Conservation (phyloP, 2,329 filamentous ascomycete genomes). For the Monilinia polystroma region DNA sequence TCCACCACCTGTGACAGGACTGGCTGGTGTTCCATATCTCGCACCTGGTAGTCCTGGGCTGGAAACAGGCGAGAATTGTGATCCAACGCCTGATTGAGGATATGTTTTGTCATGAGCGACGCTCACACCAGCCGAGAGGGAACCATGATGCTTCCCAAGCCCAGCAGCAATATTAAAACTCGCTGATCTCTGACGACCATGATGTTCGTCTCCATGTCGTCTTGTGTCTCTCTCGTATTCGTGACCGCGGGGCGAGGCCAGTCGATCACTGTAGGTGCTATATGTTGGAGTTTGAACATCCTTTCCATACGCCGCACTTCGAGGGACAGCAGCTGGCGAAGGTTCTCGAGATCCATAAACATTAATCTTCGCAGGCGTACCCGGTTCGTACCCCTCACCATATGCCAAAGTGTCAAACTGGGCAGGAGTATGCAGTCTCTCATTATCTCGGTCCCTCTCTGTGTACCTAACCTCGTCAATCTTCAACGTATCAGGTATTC, state of each 20-base stretch:
- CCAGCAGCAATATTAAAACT: constrained; percentile 36
- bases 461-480: constrained; percentile 18
- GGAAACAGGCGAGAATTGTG: not conserved
- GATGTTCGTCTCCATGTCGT: constrained; percentile 29
- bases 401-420: constrained; percentile 16
- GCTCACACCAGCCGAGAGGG: constrained; percentile 33
- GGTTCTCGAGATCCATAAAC: constrained; percentile 19
- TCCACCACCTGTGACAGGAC: constrained; percentile 9
- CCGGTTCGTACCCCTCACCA: constrained; percentile 15
- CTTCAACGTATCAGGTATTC: constrained; percentile 24
- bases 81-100: constrained; percentile 20
- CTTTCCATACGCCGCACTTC: constrained; percentile 8
- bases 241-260: constrained; percentile 15
- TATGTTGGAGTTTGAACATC: constrained; percentile 7
- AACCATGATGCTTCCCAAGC: constrained; percentile 24
- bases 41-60: constrained; percentile 7
- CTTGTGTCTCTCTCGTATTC: constrained; percentile 26
- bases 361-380: constrained; percentile 20
- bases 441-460: constrained; percentile 10
- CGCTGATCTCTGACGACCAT: constrained; percentile 30
- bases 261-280: constrained; percentile 8
- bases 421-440: constrained; percentile 11
- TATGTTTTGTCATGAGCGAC: constrained; percentile 29
- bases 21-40: constrained; percentile 12
- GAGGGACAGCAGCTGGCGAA: constrained; percentile 2